Evolutionary conservation across 495 filamentous ascomycete species (phyloP), one percentile per base, ranked within the genome.

Genomic region (Sordaria brevicollis): DNA sequence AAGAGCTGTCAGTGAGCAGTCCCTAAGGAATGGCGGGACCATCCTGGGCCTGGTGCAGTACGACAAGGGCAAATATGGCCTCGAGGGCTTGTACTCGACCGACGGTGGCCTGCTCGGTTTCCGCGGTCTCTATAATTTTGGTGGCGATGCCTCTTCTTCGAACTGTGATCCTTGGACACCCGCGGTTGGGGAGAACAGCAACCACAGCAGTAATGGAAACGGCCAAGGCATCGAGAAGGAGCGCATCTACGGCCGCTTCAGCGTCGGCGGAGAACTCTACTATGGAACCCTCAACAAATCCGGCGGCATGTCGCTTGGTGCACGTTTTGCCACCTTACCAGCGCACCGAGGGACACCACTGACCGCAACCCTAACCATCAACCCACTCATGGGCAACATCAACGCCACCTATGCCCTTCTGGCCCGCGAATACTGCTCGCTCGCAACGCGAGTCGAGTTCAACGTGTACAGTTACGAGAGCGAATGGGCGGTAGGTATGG

Each of bases 391-490:
- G 85, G 95, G 95, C 35, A 96, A 90, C 70, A 82, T 98, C 67
- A 93, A 90, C 54, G 90, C 92, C 34, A 96, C 90, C 6, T 99
- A 98, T 74, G 92, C 95, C 15, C 89, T 97, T 13, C 89, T 91
- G 73, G 95, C 94, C 6, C 90, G 91, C 25, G 88, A 86, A 13
- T 88, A 93, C 70, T 86, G 95, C 67, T 89, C 93, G 1, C 87
- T 99, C 65, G 94, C 93, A 70, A 93, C 92, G 35, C 88, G 90
- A 43, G 94, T 98, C 81, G 93, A 95, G 72, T 99, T 98, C 78
- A 99, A 99, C 76, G 93, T 97, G 66, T 97, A 97, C 81, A 96
- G 92, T 75, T 99, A 97, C 82, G 95, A 98, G 81, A 96, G 92
- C 76, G 93, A 96, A 39, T 86, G 97, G 83, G 90, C 91, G 43